Percentiles rank a stretch among this genome's conserved stretches.
These are phyloP conservation scores for Vitis hybrid DNA, from an alignment of 177 flowering plant species.

Conservation along the genomic window DNA sequence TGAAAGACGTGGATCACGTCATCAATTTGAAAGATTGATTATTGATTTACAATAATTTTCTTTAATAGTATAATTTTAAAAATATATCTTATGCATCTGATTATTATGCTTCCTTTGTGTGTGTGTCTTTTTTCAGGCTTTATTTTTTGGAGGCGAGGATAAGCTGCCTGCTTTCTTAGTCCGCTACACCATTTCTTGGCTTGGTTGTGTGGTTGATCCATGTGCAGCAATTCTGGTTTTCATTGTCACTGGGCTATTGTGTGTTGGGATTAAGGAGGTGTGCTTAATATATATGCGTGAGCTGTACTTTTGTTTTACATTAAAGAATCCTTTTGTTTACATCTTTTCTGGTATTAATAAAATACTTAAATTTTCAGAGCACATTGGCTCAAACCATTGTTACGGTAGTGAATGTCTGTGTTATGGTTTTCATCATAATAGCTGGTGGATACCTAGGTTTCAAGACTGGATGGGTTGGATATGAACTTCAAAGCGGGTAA, in stretches of 20 bases:
- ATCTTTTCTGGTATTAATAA: not conserved
- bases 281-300: not conserved
- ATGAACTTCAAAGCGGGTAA: conserved; percentile 82
- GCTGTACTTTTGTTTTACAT: too few species aligned
- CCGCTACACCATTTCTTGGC: conserved; percentile 66
- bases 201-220: conserved; percentile 84
- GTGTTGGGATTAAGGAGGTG: conserved; percentile 96
- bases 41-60: too few species aligned
- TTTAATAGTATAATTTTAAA: too few species aligned
- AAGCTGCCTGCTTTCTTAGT: conserved; percentile 67
- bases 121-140: conserved; percentile 41
- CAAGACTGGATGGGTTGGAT: conserved; percentile 91
- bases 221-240: conserved; percentile 87
- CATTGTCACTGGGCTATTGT: conserved; percentile 74
- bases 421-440: conserved; percentile 78
- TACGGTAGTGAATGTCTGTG: conserved; percentile 76
- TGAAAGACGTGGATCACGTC: too few species aligned
- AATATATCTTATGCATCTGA: too few species aligned
- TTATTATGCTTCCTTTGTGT: too few species aligned
- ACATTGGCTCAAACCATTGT: conserved; percentile 74
- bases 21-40: too few species aligned
- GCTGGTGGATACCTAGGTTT: conserved; percentile 90
- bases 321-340: not conserved
- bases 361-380: conserved; percentile 49
- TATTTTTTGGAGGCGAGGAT: conserved; percentile 78